Conservation (phyloP, 345 rosid genomes). For the Eucalyptus marginata region DNA sequence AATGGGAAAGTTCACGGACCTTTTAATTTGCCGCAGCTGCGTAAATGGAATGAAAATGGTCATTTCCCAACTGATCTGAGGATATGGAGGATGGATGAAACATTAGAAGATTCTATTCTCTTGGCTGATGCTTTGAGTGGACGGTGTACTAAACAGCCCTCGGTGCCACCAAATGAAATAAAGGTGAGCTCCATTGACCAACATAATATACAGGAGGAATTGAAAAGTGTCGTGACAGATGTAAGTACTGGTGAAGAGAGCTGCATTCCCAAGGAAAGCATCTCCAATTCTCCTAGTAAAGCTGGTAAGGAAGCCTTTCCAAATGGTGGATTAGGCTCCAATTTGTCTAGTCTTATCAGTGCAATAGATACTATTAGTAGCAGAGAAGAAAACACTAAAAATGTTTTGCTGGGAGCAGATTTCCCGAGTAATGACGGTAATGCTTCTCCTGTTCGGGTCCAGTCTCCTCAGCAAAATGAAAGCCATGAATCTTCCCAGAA, state of each 20-base stretch:
- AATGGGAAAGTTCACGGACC: conserved; percentile 79
- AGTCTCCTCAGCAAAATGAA: background rate
- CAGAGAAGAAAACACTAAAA: background rate
- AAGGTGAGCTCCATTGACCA: background rate
- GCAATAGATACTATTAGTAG: background rate
- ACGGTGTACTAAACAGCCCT: conserved; percentile 9
- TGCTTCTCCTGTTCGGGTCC: conserved; percentile 12
- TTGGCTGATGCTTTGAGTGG: conserved; percentile 69
- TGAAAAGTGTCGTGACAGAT: conserved; percentile 1
- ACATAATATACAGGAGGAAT: conserved; percentile 1
- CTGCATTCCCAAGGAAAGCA: conserved; percentile 11
- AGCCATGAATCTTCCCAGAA: background rate
- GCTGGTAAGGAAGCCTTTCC: conserved; percentile 11
- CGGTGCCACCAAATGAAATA: conserved; percentile 2
- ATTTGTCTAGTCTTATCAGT: conserved; percentile 3
- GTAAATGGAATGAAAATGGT: conserved; percentile 61
- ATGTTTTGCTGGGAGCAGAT: background rate
- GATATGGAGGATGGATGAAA: conserved; percentile 67
- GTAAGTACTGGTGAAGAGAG: conserved; percentile 10
- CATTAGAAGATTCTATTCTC: conserved; percentile 52
- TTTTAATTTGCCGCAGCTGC: conserved; percentile 56
- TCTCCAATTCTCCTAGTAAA: conserved; percentile 3
- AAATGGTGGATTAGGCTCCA: conserved; percentile 18
- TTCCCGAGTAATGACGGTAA: background rate
- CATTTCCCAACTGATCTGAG: conserved; percentile 62